These are phyloP conservation scores for Rachicladosporium sp. DNA, from an alignment of 2,329 filamentous ascomycete genomes.

Conservation along the genomic window DNA sequence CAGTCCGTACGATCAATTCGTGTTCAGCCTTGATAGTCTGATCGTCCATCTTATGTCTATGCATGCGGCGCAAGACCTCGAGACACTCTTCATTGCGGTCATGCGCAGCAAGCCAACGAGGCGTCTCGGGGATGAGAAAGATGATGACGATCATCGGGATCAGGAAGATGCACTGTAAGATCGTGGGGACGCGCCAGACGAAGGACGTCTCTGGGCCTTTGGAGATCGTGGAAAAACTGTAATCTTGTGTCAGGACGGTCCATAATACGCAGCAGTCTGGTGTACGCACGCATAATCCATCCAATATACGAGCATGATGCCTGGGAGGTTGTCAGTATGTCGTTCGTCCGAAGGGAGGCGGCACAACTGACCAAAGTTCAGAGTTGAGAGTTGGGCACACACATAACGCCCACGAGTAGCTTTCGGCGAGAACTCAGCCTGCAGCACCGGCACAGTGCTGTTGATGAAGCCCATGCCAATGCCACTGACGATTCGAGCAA, in stretches of 20 bases:
- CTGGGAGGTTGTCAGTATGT: not conserved
- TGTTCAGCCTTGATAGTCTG: conserved; percentile 14
- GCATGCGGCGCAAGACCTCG: conserved; percentile 19
- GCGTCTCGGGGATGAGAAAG: conserved; percentile 31
- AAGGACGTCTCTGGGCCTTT: conserved; percentile 18
- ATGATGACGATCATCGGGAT: conserved; percentile 29
- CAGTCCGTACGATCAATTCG: conserved; percentile 16
- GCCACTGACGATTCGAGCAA: conserved; percentile 34
- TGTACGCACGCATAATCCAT: conserved; percentile 25
- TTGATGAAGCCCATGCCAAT: conserved; percentile 35
- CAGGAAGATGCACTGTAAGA: conserved; percentile 31
- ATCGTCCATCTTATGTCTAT: conserved; percentile 16
- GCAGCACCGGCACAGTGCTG: conserved; percentile 33
- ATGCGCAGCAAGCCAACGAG: conserved; percentile 32
- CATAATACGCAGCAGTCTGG: too few relatives aligned
- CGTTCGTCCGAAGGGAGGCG: not conserved
- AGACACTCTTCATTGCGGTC: conserved; percentile 27
- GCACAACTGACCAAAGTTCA: conserved; percentile 29
- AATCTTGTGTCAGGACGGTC: too few relatives aligned
- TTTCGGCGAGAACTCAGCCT: conserved; percentile 29
- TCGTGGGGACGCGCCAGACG: conserved; percentile 32
- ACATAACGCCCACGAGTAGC: conserved; percentile 27
- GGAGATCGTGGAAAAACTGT: conserved; percentile 23
- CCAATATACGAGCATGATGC: conserved; percentile 35
- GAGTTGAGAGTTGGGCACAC: conserved; percentile 36